Base-by-base conservation (phyloP, 108 stramenopile species). In the Stephanodiscus minutulus region DNA sequence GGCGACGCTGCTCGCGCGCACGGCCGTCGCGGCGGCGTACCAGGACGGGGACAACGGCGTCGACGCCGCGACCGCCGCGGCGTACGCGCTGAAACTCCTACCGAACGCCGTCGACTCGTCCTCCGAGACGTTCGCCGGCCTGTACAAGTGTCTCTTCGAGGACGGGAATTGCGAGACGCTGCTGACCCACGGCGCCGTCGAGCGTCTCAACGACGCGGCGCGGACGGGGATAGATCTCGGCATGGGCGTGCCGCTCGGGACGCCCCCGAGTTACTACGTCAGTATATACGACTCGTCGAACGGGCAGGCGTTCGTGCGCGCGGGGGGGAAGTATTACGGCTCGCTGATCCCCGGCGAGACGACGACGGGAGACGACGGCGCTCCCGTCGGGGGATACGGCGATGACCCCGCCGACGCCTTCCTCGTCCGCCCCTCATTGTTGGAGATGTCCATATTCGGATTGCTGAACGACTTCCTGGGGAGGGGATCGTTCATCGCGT, bases 261-360 rank as follows among this genome's bases (percentile, higher is more conserved):
- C 36, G 28, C 86, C 87, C 8, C 93, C 93, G 22, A 90, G 85
- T 67, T 94, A 89, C 70, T 94, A 91, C 64, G 82, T 82, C 0
- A 82, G 88, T 48, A 87, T 94, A 25, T 91, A 88, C 65, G 72
- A 85, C 66, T 28, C 33, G 8, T 57, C 68, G 9, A 83, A 90
- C 53, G 93, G 91, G n/a, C 93, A 94, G 63, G 89, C 87, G 5
- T 87, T 88, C 55, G 89, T 89, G 8, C 73, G 72, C n/a, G 87
- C 89, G 2, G 85, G 88, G 52, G 77, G 77, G 43, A 67, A 82
- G n/a, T 58, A 64, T 43, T 94, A 91, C 63, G 93, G 93, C 13
- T 54, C 74, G 9, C 33, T 71, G 59, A 57, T 22, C 52, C 39
- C 37, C 17, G 74, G 84, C 25, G 89, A 92, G 62, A 66, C n/a